A percentile compares a stretch with the other conserved stretches of the same genome.
Evolutionary conservation across 495 filamentous ascomycete species (phyloP).

Genomic region (Talaromyces nanjingensis): DNA sequence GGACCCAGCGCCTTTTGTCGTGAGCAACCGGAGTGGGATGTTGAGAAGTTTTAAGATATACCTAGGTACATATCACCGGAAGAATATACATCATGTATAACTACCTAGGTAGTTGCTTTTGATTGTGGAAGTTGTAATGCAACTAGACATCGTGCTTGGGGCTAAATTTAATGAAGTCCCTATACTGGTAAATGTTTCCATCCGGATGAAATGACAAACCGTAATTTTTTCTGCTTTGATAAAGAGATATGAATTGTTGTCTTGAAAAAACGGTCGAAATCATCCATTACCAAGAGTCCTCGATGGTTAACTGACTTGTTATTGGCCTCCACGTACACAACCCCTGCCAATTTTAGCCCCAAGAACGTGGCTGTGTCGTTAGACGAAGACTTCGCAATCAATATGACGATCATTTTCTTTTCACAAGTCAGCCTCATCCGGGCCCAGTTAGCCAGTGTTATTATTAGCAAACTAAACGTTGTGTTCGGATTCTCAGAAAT

Average conservation of each 20-base stretch:
- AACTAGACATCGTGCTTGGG: not conserved
- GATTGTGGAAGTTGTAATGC: not conserved
- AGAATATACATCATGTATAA: too few species aligned
- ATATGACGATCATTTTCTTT: not conserved
- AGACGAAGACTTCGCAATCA: not conserved
- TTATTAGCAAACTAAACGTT: not conserved
- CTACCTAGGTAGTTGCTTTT: not conserved
- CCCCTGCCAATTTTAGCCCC: not conserved
- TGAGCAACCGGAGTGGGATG: not conserved
- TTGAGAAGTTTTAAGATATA: not conserved
- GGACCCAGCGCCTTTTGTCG: conserved; percentile 2
- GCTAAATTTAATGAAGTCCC: too few species aligned
- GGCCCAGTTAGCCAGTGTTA: not conserved
- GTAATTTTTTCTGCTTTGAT: not conserved
- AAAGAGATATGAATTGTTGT: not conserved
- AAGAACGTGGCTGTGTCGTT: not conserved
- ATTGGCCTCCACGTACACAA: not conserved
- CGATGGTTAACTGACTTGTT: not conserved
- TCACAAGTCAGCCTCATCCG: not conserved
- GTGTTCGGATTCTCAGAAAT: not conserved
- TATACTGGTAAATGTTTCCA: too few species aligned
- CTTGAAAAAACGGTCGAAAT: not conserved
- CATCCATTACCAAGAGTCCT: not conserved
- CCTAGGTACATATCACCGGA: too few species aligned
- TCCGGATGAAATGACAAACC: not conserved